Conservation (phyloP, 1,139 yeast genomes). For the Magnusiomyces starmeri region DNA sequence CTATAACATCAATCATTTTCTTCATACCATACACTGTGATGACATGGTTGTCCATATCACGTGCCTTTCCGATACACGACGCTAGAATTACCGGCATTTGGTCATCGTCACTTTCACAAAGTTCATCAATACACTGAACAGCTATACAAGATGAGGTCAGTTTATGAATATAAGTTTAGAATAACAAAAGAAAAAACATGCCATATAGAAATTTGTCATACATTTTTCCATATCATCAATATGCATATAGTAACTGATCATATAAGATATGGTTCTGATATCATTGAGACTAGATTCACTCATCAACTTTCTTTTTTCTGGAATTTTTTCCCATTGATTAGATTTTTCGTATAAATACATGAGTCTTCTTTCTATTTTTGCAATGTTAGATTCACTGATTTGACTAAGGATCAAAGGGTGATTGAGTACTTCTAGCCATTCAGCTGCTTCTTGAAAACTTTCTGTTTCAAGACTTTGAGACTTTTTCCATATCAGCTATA, state of each 20-base stretch:
- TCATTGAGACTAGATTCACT: not conserved
- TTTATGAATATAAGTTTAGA: too few species aligned
- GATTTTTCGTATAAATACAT: conserved; percentile 4
- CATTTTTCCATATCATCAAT: not conserved
- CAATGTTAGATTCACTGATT: conserved; percentile 1
- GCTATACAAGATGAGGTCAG: too few species aligned
- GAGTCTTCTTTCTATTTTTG: conserved; percentile 4
- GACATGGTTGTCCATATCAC: conserved; percentile 9
- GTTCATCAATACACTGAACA: not conserved
- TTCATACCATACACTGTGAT: conserved; percentile 13
- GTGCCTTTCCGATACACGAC: conserved; percentile 14
- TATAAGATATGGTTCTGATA: not conserved
- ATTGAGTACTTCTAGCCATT: conserved; percentile 12
- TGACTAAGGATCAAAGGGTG: not conserved
- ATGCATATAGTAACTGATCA: not conserved
- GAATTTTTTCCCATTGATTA: conserved; percentile 2
- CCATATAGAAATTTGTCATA: not conserved
- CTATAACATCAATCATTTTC: conserved; percentile 12
- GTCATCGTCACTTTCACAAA: not conserved
- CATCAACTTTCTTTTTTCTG: not conserved
- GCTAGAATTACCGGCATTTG: conserved; percentile 10
- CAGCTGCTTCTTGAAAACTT: conserved; percentile 2
- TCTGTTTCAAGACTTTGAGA: conserved; percentile 5
- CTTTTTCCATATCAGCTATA: conserved; percentile 15
- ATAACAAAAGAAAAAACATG: not conserved